A percentile compares a stretch with the other conserved stretches of the same genome.
These are phyloP conservation scores for Aspergillus intermedius DNA, from an alignment of 2,329 filamentous ascomycete species.

Conservation along the genomic window DNA sequence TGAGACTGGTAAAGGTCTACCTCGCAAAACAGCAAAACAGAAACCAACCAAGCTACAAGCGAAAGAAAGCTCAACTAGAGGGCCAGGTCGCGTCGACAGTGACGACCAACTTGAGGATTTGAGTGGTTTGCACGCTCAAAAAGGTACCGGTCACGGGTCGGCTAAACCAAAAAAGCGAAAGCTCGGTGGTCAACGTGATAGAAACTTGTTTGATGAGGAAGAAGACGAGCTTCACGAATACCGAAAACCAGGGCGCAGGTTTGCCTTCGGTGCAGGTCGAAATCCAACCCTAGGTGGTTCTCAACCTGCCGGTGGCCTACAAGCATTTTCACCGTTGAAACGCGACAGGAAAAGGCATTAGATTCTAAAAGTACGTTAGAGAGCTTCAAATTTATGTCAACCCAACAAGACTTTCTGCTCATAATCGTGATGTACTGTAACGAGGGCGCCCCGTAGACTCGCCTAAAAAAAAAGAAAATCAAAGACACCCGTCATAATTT, in stretches of 20 bases:
- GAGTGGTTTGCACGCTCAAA: conserved; percentile 14
- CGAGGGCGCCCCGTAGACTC: no score
- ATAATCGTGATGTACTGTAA: no score
- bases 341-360: conserved; percentile 50
- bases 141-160: conserved; percentile 18
- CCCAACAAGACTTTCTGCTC: not conserved
- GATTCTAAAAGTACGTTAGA: not conserved
- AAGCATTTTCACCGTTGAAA: conserved; percentile 66
- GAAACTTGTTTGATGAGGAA: conserved; percentile 65
- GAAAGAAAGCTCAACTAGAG: not conserved
- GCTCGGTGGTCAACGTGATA: conserved; percentile 54
- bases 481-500: not conserved
- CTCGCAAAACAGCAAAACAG: not conserved
- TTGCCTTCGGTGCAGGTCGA: conserved; percentile 16
- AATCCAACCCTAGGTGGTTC: conserved; percentile 12
- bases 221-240: conserved; percentile 39
- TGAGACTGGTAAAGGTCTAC: not conserved
- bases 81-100: not conserved
- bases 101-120: conserved; percentile 11
- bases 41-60: not conserved
- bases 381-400: no score
- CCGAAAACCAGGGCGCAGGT: conserved; percentile 21
- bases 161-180: conserved; percentile 65
- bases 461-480: not conserved
- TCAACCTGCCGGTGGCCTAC: conserved; percentile 41